A percentile compares a stretch with the other conserved stretches of the same genome.
Conservation (phyloP, 805 yeast genomes). For the Metschnikowia bowlesiae region DNA sequence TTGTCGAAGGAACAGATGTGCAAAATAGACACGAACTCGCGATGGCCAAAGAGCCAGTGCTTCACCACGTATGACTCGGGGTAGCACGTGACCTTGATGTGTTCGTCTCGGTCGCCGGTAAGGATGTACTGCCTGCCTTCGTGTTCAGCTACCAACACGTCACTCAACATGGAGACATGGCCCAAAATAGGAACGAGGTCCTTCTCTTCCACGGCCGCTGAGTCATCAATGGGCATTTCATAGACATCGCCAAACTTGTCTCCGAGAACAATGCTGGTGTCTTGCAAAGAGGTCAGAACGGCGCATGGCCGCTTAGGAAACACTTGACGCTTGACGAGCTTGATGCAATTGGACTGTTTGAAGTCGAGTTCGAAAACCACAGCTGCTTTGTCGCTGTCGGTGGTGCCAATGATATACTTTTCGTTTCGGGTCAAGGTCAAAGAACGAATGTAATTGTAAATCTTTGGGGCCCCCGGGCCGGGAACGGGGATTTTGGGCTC, state of each 20-base stretch:
- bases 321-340: constrained; percentile 60
- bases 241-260: constrained; percentile 98
- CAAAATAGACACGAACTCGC: constrained; percentile 71
- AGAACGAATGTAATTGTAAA: constrained; percentile 64
- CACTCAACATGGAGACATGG: constrained; percentile 96
- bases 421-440: constrained; percentile 50
- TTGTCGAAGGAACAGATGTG: constrained; percentile 50
- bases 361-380: constrained; percentile 50
- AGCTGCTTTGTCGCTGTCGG: constrained; percentile 81
- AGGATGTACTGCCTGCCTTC: constrained; percentile 51
- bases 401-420: constrained; percentile 56
- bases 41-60: constrained; percentile 82
- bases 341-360: constrained; percentile 40
- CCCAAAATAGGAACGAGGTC: constrained; percentile 70
- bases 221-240: constrained; percentile 43
- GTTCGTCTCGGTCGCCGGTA: constrained; percentile 94
- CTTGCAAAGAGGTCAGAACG: constrained; percentile 53
- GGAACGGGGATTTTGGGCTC: constrained; percentile 17
- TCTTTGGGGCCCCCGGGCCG: constrained; percentile 62
- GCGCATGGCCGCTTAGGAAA: constrained; percentile 94
- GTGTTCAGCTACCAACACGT: constrained; percentile 44
- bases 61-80: constrained; percentile 78
- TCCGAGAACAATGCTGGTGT: constrained; percentile 58
- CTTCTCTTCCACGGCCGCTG: constrained; percentile 37
- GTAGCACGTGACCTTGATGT: constrained; percentile 74